A percentile compares a stretch with the other conserved stretches of the same genome.
Conservation (phyloP, 192 early-diverging fungal genomes). For the Rhizophlyctis rosea region DNA sequence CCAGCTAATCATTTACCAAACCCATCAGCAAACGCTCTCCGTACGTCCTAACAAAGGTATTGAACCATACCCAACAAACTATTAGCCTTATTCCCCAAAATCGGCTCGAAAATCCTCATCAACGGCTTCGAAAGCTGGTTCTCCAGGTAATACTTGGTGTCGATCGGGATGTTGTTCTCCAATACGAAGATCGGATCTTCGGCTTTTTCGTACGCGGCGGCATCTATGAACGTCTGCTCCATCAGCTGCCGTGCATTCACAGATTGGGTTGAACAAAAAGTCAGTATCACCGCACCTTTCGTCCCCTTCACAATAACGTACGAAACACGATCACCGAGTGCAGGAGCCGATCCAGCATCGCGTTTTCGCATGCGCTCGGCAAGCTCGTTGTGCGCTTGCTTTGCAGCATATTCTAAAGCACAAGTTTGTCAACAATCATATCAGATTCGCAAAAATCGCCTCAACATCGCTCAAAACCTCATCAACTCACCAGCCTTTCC, state of each 20-base stretch:
- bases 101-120: conserved; percentile 92
- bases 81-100: conserved; percentile 83
- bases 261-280: not conserved
- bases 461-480: conserved; percentile 2
- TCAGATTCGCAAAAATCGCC: too few relatives aligned
- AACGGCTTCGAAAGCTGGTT: conserved; percentile 95
- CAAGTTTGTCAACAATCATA: not conserved
- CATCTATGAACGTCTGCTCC: conserved; percentile 32
- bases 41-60: not conserved
- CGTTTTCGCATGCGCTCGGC: conserved; percentile 94
- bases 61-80: conserved; percentile 63
- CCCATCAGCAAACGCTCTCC: not conserved
- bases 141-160: conserved; percentile 94
- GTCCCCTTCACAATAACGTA: conserved; percentile 91
- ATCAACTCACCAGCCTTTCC: conserved; percentile 67
- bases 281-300: conserved; percentile 51
- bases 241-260: not conserved
- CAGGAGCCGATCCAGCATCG: conserved; percentile 92
- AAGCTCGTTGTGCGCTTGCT: conserved; percentile 95
- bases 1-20: conserved; percentile 25
- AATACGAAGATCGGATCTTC: conserved; percentile 99
- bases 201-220: conserved; percentile 93
- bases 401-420: conserved; percentile 78
- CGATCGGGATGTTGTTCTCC: conserved; percentile 96
- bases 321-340: conserved; percentile 92